A percentile compares a stretch with the other conserved stretches of the same genome.
Conservation (phyloP, 805 yeast genomes). For the Wickerhamiella nectarea region DNA sequence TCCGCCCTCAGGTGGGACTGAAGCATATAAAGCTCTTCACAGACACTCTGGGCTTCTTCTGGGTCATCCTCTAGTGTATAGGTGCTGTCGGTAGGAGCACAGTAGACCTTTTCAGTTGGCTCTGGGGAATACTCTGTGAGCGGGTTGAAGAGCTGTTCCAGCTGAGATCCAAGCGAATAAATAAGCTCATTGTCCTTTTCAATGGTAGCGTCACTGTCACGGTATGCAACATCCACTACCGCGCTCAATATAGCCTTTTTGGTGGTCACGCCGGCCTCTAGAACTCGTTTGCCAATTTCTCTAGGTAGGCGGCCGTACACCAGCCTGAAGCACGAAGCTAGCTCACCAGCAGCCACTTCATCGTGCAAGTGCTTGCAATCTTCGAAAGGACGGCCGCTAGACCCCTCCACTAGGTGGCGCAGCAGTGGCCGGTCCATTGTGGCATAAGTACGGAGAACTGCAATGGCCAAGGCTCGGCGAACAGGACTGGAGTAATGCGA, state of each 20-base stretch:
- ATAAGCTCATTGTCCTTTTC: conserved; percentile 68
- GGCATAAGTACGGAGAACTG: conserved; percentile 54
- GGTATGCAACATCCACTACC: conserved; percentile 64
- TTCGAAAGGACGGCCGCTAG: conserved; percentile 1
- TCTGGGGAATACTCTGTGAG: conserved; percentile 86
- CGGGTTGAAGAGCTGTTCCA: conserved; percentile 83
- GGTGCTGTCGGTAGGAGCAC: conserved; percentile 35
- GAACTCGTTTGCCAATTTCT: conserved; percentile 42
- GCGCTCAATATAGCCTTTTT: conserved; percentile 36
- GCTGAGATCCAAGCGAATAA: conserved; percentile 64
- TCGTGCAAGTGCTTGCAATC: conserved; percentile 34
- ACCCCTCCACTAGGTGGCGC: conserved; percentile 7
- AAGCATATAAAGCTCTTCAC: conserved; percentile 51
- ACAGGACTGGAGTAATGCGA: conserved; percentile 42
- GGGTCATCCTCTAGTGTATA: conserved; percentile 24
- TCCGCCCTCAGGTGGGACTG: conserved; percentile 65
- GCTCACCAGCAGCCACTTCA: conserved; percentile 70
- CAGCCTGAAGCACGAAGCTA: conserved; percentile 53
- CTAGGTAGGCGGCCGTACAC: conserved; percentile 40
- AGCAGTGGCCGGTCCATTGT: conserved; percentile 31
- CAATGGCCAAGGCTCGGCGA: conserved; percentile 62
- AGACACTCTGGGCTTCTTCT: conserved; percentile 35
- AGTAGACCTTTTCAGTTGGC: conserved; percentile 56
- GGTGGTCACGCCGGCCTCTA: conserved; percentile 46
- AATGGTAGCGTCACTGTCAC: conserved; percentile 35